Evolutionary conservation across 2,329 filamentous ascomycete species (phyloP).

Genomic region (Cyphellophora attinorum): DNA sequence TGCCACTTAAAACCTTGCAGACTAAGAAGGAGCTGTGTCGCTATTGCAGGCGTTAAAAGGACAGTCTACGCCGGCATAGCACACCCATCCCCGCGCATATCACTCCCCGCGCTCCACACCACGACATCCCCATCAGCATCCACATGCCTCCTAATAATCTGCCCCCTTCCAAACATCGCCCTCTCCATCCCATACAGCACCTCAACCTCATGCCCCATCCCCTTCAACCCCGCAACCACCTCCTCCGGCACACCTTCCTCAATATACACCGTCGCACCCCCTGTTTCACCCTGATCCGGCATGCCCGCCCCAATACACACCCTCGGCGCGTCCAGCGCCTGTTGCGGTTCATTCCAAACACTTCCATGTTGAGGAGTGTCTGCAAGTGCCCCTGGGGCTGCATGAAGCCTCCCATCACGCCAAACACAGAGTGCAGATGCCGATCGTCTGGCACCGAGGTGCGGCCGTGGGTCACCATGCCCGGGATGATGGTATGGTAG

Average conservation of each 20-base stretch:
- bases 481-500: conserved; percentile 97
- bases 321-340: conserved; percentile 82
- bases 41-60: too few species aligned
- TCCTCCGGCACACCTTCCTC: conserved; percentile 71
- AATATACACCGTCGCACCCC: conserved; percentile 49
- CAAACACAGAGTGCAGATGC: conserved; percentile 74
- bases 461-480: conserved; percentile 63
- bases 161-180: conserved; percentile 71
- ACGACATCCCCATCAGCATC: conserved; percentile 56
- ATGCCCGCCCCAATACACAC: conserved; percentile 74
- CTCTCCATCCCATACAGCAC: conserved; percentile 58
- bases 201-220: conserved; percentile 63
- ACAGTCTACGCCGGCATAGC: conserved; percentile 41
- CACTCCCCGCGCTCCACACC: conserved; percentile 83
- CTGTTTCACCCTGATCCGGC: conserved; percentile 45
- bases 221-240: conserved; percentile 56
- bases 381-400: conserved; percentile 96
- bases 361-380: conserved; percentile 78
- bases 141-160: conserved; percentile 69
- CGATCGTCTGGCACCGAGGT: conserved; percentile 45
- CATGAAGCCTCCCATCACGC: conserved; percentile 98
- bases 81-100: conserved; percentile 74
- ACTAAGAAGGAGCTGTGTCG: too few species aligned
- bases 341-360: conserved; percentile 76
- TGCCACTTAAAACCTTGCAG: too few species aligned